Evolutionary conservation across 768 basidiomycete genomes (phyloP), one percentile per base, ranked within the genome.

Genomic region (Podaxis pistillaris): DNA sequence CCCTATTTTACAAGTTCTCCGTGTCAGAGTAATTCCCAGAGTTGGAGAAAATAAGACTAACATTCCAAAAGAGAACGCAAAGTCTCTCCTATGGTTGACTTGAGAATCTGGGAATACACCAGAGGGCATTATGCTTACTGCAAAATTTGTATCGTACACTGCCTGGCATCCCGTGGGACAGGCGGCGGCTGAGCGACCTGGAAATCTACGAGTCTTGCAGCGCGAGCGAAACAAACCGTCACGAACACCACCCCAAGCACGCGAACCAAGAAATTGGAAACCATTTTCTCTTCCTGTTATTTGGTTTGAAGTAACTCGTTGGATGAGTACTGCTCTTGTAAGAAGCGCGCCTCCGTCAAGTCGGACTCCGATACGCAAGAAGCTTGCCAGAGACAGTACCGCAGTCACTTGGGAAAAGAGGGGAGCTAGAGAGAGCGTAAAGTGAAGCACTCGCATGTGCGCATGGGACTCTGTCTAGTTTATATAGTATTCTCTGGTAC

Each of bases 141-240:
- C 15, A 92, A 73, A 56, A 91, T 79, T 72, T 84, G 76, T 17
- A 85, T 74, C 0, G 87, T 90, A 68, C 91, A 91, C 67, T 84
- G 78, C 66, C 85, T 81, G 15, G 78, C 80, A 68, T 83, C 74
- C 51, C 73, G 71, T 11, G 91, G 89, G n/a, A 91, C 76, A 2
- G 86, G 81, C 12, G 87, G 88, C 3, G 91, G 89, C 65, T 91
- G 85, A 9, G 86, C 78, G 58, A 92, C 88, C 70, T 91, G 89
- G 69, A 92, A 92, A 70, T 76, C 77, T 63, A 77, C 76, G 3
- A 91, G 72, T 75, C 86, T 78, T 75, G 79, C 68, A 75, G 83
- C 71, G 66, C 75, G 68, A 46, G 56, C 53, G 62, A 66, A 51
- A 63, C 65, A 54, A 50, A 59, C 54, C 69, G 33, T 63, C 65